Percentiles rank a stretch among this genome's conserved stretches.
phyloP scores from a whole-genome alignment of 2,329 filamentous ascomycete species.

The Trichoderma sp. region DNA sequence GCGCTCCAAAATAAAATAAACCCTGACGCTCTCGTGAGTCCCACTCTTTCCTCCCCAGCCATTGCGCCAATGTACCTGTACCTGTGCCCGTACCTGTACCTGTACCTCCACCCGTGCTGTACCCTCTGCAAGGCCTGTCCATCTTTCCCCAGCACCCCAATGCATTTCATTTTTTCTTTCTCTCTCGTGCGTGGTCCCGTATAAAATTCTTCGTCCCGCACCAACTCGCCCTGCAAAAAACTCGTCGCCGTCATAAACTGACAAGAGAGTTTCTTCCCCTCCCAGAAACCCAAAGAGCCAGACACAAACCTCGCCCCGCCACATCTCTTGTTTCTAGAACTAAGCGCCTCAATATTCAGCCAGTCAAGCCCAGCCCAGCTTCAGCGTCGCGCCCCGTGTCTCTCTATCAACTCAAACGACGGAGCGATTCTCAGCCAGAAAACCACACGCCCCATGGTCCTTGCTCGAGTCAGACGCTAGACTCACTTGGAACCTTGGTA shows the following conservation, averaged over 20 bases:
- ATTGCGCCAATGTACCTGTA: not conserved
- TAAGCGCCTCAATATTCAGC: slow-evolving; percentile 16
- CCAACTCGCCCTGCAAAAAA: slow-evolving; percentile 19
- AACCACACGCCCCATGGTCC: slow-evolving; percentile 24
- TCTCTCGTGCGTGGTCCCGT: slow-evolving; percentile 26
- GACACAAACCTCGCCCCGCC: not conserved
- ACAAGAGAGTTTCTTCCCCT: not conserved
- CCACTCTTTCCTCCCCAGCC: slow-evolving; percentile 8
- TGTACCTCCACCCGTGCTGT: not conserved
- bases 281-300: not conserved
- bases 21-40: slow-evolving; percentile 19
- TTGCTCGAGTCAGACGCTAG: slow-evolving; percentile 35
- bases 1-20: slow-evolving; percentile 22
- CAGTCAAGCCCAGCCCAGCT: not conserved
- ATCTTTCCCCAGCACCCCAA: slow-evolving; percentile 26
- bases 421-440: not conserved
- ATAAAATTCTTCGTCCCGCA: slow-evolving; percentile 38
- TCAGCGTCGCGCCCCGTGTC: slow-evolving; percentile 15
- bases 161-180: slow-evolving; percentile 13
- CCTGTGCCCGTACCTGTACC: not conserved
- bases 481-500: slow-evolving; percentile 39
- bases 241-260: slow-evolving; percentile 22
- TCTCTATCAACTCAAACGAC: slow-evolving; percentile 1
- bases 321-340: slow-evolving; percentile 14
- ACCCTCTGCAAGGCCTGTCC: not conserved